phyloP scores from a whole-genome alignment of 305 asterid genomes.

The Fraxinus sp. region DNA sequence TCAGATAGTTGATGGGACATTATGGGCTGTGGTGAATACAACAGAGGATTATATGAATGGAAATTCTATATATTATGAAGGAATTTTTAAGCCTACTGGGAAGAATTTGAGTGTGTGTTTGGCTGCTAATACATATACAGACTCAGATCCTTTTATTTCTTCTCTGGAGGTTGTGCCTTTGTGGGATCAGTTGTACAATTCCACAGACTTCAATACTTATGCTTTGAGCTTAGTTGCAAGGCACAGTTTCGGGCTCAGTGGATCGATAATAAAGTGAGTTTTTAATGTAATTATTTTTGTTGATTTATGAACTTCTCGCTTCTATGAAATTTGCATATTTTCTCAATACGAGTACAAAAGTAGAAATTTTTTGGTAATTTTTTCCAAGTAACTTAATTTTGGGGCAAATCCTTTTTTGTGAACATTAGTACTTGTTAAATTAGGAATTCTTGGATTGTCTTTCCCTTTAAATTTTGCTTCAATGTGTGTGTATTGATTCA shows the following conservation, averaged over 20 bases:
- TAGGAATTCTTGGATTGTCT: neutral
- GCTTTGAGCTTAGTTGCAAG: conserved; percentile 70
- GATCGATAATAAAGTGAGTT: conserved; percentile 61
- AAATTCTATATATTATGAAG: conserved; percentile 57
- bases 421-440: neutral
- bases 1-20: conserved; percentile 87
- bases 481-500: neutral
- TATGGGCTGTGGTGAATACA: conserved; percentile 84
- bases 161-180: conserved; percentile 70
- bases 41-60: conserved; percentile 55
- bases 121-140: conserved; percentile 70
- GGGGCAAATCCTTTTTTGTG: neutral
- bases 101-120: conserved; percentile 79
- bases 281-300: conserved; percentile 6
- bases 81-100: conserved; percentile 62
- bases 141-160: conserved; percentile 93
- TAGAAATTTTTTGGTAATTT: neutral
- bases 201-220: conserved; percentile 58
- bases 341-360: neutral
- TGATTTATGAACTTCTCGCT: neutral
- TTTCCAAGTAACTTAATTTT: neutral
- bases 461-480: neutral
- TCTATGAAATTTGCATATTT: neutral
- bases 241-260: conserved; percentile 75
- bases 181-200: conserved; percentile 74